Conservation (phyloP, 441 rosid species). For the Cnidoscolus chayamansa region DNA sequence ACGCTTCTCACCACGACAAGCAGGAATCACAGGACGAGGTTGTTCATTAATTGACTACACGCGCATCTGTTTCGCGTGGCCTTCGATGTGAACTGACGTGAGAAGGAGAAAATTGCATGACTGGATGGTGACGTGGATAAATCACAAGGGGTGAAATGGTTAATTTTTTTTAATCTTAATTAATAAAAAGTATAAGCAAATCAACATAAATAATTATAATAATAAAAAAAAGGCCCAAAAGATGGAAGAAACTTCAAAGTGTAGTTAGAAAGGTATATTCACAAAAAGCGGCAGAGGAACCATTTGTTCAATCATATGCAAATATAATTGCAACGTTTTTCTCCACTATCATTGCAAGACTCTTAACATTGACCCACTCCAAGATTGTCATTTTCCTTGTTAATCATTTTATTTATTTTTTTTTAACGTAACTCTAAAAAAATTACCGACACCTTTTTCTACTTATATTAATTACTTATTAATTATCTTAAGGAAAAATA, state of each 20-base stretch:
- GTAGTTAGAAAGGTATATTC: not conserved
- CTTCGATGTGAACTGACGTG: not conserved
- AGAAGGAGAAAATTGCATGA: not conserved
- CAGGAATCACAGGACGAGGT: not conserved
- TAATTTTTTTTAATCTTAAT: no score
- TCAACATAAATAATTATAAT: no score
- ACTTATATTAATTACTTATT: no score
- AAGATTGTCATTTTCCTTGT: no score
- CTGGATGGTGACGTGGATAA: not conserved
- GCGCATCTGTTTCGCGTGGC: not conserved
- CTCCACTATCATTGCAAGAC: not conserved
- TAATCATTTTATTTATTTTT: no score
- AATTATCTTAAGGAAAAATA: no score
- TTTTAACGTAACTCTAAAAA: no score
- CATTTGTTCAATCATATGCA: not conserved
- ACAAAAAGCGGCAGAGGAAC: not conserved
- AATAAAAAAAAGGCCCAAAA: no score
- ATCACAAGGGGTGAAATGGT: no score
- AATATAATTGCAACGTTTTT: not conserved
- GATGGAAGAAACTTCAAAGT: no score
- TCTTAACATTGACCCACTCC: not conserved
- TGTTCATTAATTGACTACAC: not conserved
- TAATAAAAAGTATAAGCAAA: no score
- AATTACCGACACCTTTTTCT: no score
- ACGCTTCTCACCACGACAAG: not conserved